Conservation (phyloP, 225 moss, liverwort and hornwort genomes). For the Pseudisothecium myosuroides region DNA sequence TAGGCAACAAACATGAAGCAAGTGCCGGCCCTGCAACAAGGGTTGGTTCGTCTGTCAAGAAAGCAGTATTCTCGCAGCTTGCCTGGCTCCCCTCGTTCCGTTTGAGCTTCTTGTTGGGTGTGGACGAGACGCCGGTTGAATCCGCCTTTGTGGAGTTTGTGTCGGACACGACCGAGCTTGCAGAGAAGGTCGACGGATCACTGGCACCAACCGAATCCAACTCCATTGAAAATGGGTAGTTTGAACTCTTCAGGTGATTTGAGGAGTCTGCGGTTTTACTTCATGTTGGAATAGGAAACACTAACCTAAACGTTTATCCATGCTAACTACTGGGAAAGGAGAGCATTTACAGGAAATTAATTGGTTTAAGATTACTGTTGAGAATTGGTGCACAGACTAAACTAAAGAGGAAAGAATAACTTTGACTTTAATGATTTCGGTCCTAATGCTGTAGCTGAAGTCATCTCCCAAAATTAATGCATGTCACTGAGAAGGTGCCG, state of each 20-base stretch:
- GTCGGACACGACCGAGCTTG: not conserved
- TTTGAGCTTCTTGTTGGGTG: not conserved
- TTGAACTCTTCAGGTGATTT: not conserved
- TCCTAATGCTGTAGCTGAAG: not conserved
- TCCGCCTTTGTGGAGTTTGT: not conserved
- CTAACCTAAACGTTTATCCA: not conserved
- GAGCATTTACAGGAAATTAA: not conserved
- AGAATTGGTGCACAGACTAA: not conserved
- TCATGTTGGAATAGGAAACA: not conserved
- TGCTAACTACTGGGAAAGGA: not conserved
- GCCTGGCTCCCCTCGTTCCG: not conserved
- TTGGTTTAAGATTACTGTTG: not conserved
- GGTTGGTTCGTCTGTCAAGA: not conserved
- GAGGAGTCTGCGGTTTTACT: not conserved
- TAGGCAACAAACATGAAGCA: not conserved
- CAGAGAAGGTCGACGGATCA: not conserved
- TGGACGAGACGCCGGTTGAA: not conserved
- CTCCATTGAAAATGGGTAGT: not conserved
- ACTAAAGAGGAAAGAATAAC: not conserved
- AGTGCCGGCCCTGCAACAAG: not conserved
- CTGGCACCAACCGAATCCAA: not conserved
- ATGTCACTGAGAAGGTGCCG: slow-evolving; percentile 6
- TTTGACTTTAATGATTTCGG: not conserved
- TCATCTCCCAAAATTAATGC: not conserved
- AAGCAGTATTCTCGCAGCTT: not conserved